phyloP scores from a whole-genome alignment of 2,329 filamentous ascomycete species.

The Knoxdaviesia capensis region DNA sequence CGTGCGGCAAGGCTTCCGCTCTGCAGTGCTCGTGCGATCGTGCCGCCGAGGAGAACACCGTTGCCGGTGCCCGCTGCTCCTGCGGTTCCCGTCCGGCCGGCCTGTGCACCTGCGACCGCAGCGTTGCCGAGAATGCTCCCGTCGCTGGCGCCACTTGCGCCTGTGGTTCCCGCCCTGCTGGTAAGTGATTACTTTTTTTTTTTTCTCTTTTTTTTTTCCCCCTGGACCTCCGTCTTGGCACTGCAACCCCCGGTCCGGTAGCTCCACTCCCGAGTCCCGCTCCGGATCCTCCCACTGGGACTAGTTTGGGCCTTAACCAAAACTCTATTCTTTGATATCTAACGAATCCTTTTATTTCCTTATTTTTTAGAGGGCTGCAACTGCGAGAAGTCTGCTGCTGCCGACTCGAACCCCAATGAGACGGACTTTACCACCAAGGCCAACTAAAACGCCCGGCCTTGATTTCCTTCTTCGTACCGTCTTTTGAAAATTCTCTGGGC shows the following conservation, averaged over 20 bases:
- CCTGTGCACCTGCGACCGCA: constrained; percentile 62
- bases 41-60: constrained; percentile 51
- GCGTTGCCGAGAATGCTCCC: constrained; percentile 47
- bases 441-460: constrained; percentile 13
- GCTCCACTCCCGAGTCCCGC: background rate
- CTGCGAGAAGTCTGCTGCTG: constrained; percentile 54
- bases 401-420: constrained; percentile 49
- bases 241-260: background rate
- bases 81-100: constrained; percentile 66
- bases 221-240: no score
- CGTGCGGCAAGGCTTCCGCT: constrained; percentile 73
- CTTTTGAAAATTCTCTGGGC: background rate
- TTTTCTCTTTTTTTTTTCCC: background rate
- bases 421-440: constrained; percentile 66
- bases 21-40: constrained; percentile 75
- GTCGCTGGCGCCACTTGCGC: constrained; percentile 42
- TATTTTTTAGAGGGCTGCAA: constrained; percentile 42
- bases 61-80: constrained; percentile 57
- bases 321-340: background rate
- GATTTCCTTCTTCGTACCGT: background rate
- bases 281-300: no score
- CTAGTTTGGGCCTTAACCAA: no score
- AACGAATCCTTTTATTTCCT: background rate
- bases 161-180: constrained; percentile 55
- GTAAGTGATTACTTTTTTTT: constrained; percentile 22